Evolutionary conservation across 805 yeast species (phyloP), one percentile per base, ranked within the genome.

Genomic region (Wickerhamomyces kurtzmanii): DNA sequence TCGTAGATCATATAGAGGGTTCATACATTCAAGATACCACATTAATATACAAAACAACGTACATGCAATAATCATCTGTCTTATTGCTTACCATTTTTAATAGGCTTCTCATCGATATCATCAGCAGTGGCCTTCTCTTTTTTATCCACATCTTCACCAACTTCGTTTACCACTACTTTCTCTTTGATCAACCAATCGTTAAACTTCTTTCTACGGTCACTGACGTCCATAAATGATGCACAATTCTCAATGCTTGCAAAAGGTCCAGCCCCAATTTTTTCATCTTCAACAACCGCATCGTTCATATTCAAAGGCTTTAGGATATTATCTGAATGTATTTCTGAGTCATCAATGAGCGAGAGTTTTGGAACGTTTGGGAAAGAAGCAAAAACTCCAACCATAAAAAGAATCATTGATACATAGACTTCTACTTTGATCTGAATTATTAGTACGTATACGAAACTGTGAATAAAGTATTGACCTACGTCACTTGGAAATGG

Each of bases 161-260:
- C n/a, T n/a, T n/a, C n/a, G n/a, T n/a, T n/a, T n/a, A n/a, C n/a
- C n/a, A n/a, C n/a, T n/a, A n/a, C n/a, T n/a, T n/a, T n/a, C n/a
- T n/a, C n/a, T n/a, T n/a, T n/a, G n/a, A n/a, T n/a, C n/a, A n/a
- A n/a, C n/a, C n/a, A n/a, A n/a, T n/a, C n/a, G n/a, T n/a, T n/a
- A 42, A 56, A 71, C 33, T 65, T 67, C 24, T 45, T 34, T 37
- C 85, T 56, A 45, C 62, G 65, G 10, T 46, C 35, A 1, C 34
- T 35, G 7, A 75, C 51, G 40, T 76, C 72, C 24, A 75, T 52
- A 39, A 71, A 77, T 6, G 58, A 64, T 4, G 69, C 56, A 30
- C 78, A 53, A 16, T 66, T 59, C 29, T 71, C 72, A 23, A 71
- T 50, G 9, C 51, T 46, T 26, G 63, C 69, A 39, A 54, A 72